Evolutionary conservation across 306 rosid genomes (phyloP).

Genomic region (Fragaria ananassa): DNA sequence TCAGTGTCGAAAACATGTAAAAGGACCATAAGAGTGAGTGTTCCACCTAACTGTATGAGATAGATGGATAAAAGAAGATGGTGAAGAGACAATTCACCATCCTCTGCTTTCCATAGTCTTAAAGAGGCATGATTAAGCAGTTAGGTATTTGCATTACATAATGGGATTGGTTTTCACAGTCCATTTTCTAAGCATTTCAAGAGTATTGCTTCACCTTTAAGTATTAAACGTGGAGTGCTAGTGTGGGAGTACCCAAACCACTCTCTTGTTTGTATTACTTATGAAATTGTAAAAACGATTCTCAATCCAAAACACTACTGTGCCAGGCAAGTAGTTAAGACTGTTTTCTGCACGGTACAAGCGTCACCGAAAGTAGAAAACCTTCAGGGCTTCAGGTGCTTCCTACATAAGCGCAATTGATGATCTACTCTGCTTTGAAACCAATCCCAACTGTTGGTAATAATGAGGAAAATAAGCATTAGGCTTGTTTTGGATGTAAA

Average conservation of each 20-base stretch:
- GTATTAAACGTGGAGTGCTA: neutral
- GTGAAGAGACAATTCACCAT: neutral
- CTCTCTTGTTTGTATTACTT: neutral
- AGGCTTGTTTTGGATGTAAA: neutral
- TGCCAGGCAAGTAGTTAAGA: neutral
- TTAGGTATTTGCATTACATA: neutral
- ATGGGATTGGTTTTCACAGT: neutral
- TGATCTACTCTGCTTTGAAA: neutral
- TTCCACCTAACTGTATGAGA: neutral
- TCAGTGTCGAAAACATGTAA: neutral
- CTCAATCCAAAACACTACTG: neutral
- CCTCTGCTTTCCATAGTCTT: neutral
- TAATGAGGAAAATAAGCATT: neutral
- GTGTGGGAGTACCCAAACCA: neutral
- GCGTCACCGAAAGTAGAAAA: neutral
- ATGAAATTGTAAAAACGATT: neutral
- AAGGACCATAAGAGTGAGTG: neutral
- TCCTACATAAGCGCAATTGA: neutral
- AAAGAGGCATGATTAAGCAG: neutral
- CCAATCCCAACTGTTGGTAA: neutral
- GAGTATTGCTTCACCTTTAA: neutral
- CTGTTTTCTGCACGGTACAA: neutral
- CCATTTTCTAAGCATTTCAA: neutral
- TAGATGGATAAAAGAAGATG: neutral
- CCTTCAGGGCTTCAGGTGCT: neutral